Percentiles rank a stretch among this genome's conserved stretches.
phyloP scores from a whole-genome alignment of 2,329 filamentous ascomycete genomes.

The Trichothecium sympodiale region DNA sequence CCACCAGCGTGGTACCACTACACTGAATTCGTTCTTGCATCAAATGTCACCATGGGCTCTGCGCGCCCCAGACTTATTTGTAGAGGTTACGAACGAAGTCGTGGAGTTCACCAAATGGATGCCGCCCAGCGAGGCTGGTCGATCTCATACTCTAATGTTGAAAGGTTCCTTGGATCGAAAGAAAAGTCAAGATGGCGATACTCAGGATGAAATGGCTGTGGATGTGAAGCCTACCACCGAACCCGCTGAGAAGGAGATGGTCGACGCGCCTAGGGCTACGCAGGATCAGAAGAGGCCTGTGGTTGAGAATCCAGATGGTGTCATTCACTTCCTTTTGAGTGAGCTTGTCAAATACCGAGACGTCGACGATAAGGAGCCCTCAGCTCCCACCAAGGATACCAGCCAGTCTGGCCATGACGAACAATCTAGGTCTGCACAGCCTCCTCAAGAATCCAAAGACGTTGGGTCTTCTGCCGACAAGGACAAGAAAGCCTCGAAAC shows the following conservation, averaged over 20 bases:
- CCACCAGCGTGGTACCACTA: slow-evolving; percentile 27
- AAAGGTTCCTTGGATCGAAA: slow-evolving; percentile 5
- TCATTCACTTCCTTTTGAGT: slow-evolving; percentile 88
- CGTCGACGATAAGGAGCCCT: slow-evolving; percentile 71
- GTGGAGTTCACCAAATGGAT: slow-evolving; percentile 37
- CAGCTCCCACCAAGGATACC: slow-evolving; percentile 28
- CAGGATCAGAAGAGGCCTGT: slow-evolving; percentile 69
- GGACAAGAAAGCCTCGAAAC: slow-evolving; percentile 57
- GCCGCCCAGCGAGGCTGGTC: slow-evolving; percentile 2
- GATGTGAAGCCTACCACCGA: slow-evolving; percentile 53
- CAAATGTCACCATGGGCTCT: slow-evolving; percentile 70
- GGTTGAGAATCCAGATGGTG: slow-evolving; percentile 86
- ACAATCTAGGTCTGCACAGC: slow-evolving; percentile 11
- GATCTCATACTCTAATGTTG: slow-evolving; percentile 4
- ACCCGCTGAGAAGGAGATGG: slow-evolving; percentile 45
- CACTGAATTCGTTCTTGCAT: slow-evolving; percentile 49
- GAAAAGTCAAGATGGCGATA: slow-evolving; percentile 3
- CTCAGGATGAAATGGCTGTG: slow-evolving; percentile 12
- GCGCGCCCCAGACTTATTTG: slow-evolving; percentile 73
- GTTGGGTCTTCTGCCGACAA: slow-evolving; percentile 23
- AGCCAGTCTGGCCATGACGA: too few species aligned
- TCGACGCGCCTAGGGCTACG: slow-evolving; percentile 51
- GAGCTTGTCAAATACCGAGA: slow-evolving; percentile 88
- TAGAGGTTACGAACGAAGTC: slow-evolving; percentile 78
- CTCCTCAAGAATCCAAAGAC: slow-evolving; percentile 15